These are phyloP conservation scores for Fomitopsis serialis DNA, from an alignment of 768 basidiomycete genomes.

Conservation along the genomic window DNA sequence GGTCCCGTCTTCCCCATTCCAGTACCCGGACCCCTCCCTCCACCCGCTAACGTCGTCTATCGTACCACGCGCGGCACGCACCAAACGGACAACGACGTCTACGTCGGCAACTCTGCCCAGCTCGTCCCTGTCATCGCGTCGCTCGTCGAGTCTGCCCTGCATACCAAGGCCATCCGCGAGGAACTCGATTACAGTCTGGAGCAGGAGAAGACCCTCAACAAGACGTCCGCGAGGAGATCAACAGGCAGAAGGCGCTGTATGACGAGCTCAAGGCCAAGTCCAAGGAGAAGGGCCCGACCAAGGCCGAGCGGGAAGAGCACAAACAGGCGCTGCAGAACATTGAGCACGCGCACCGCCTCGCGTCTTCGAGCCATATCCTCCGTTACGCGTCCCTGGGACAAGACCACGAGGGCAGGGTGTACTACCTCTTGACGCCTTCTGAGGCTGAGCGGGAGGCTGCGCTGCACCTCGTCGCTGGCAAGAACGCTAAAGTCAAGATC, in stretches of 20 bases:
- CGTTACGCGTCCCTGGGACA: constrained; percentile 63
- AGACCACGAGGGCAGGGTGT: constrained; percentile 61
- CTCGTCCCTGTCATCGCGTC: constrained; percentile 61
- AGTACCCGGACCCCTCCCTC: constrained; percentile 54
- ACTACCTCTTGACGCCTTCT: constrained; percentile 63
- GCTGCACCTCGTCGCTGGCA: constrained; percentile 26
- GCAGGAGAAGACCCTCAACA: constrained; percentile 48
- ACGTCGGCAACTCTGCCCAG: constrained; percentile 45
- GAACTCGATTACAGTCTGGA: constrained; percentile 57
- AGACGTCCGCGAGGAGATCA: constrained; percentile 48
- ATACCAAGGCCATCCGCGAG: constrained; percentile 43
- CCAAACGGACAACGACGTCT: constrained; percentile 16
- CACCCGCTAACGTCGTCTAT: constrained; percentile 35
- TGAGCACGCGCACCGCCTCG: constrained; percentile 52
- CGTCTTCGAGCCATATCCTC: constrained; percentile 37
- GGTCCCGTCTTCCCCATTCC: constrained; percentile 16
- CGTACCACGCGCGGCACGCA: constrained; percentile 42
- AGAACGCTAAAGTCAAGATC: constrained; percentile 31
- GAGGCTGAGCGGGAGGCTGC: constrained; percentile 48
- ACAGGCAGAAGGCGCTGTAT: constrained; percentile 56
- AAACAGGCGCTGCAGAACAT: constrained; percentile 43
- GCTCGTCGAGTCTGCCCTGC: constrained; percentile 48
- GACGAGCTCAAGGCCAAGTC: constrained; percentile 34
- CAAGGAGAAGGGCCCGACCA: constrained; percentile 16
- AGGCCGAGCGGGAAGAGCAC: constrained; percentile 34